Base-by-base conservation (phyloP, 2,329 filamentous ascomycete genomes). In the Phyllachora maydis region DNA sequence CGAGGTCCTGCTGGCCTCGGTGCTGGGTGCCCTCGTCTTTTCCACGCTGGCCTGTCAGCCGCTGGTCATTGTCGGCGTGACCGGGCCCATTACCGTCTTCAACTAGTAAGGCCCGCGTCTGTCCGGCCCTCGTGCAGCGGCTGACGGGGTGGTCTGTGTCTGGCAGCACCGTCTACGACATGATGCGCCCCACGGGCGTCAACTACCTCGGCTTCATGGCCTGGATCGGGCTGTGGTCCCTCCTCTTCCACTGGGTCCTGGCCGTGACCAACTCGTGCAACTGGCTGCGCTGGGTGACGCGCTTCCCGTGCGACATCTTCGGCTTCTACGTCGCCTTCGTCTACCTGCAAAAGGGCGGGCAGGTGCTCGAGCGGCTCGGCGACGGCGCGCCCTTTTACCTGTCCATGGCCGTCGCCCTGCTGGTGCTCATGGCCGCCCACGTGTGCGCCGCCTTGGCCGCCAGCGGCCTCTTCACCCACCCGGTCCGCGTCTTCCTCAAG, bases 311-410 rank as follows among this genome's bases (percentile, higher is more conserved):
- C 49, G 82, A 92, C 45, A 88, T 85, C 38, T 91, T 92, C 35
- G 82, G 81, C 23, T 90, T 91, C 50, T 91, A 91, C 42, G 81
- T 91, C 22, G 81, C 81, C 27, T 82, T 77, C 41, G 85, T 91
- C 45, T 91, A 91, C 42, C 58, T 91, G 11, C 79, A 91, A 40
- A 91, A 91, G 47, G 81, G 81, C 10, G 73, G 91, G 30, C 78
- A 91, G 46, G 77, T 90, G 9, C 60, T 91, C 11, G 72, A 70
- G 20, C 62, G 73, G 8, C 74, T 90, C 38, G 82, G 76, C 46
- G 40, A 56, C 43, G 46, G 54, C 34, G 59, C 56, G 23, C 63
- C 74, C 41, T 54, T 88, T 52, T 91, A 90, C 40, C 62, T 91
- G 14, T 82, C 76, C 22, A 65, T 90, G 36, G 62, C 71, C 35